Evolutionary conservation across 768 basidiomycete genomes (phyloP), one percentile per base, ranked within the genome.

Genomic region (Lanmaoa pseudosensibilis): DNA sequence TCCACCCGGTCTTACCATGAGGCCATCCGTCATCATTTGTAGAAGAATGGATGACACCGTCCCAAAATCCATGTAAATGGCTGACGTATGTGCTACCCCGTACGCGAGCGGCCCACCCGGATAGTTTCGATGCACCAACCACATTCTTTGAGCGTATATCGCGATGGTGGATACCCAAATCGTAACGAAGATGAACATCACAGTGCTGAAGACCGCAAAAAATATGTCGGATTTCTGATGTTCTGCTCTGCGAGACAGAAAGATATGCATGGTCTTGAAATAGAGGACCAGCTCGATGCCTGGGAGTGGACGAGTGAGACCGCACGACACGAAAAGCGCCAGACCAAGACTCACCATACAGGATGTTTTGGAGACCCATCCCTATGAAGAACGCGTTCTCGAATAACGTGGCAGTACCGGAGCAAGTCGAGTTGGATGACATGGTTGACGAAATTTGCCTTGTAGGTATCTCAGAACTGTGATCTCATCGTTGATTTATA

Each of bases 21-120:
- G 30, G 18, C 15, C 74, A 46, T 74, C 71, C 11, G 66, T 63
- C 50, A 74, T 50, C 18, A 70, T 63, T 7, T 73, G 70, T 12
- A 71, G 57, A n/a, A 66, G 41, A 33, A 70, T 55, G 11, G 59
- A 61, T 4, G 67, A 56, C 5, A 56, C 47, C 19, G 65, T 60
- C 18, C 70, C 69, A 18, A 73, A 46, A 1, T 61, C 69, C 34
- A 48, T 56, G 34, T 61, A 58, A 52, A 61, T 63, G 5, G 61
- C 61, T 4, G 64, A 56, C 13, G 57, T 48, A 41, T 71, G 49
- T 19, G 62, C 55, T 11, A 40, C 52, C 13, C 70, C 59, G 46
- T 75, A 77, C 18, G 62, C 67, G 11, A 58, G 54, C 7, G 67
- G 67, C 2, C 76, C 74, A 1, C 73, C 74, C 10, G 74, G 74